Evolutionary conservation across 2,329 filamentous ascomycete species (phyloP).

Genomic region (Arthrinium phaeospermum): DNA sequence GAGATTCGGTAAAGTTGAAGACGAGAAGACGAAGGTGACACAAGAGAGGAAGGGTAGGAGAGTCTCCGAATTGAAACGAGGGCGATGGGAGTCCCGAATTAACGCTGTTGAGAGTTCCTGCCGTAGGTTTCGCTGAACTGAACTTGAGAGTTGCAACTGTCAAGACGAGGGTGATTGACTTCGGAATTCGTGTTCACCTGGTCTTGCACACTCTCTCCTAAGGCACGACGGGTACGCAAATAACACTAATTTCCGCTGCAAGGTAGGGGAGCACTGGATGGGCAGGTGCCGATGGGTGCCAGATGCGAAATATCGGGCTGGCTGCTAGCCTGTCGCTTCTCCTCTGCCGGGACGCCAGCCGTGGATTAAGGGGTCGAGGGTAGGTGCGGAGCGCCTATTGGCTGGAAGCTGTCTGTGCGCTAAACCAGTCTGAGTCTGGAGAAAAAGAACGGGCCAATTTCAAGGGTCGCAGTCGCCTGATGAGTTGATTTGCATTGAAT

Average conservation of each 20-base stretch:
- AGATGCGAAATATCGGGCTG: slow-evolving; percentile 17
- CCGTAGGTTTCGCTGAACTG: slow-evolving; percentile 10
- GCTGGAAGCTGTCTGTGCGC: slow-evolving; percentile 5
- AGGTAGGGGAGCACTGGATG: background rate
- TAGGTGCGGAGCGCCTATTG: background rate
- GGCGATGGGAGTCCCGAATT: slow-evolving; percentile 1
- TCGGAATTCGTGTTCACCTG: slow-evolving; percentile 14
- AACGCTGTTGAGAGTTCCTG: slow-evolving; percentile 15
- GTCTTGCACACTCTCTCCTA: slow-evolving; percentile 1
- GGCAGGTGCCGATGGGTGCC: slow-evolving; percentile 8
- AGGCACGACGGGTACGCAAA: background rate
- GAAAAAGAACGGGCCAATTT: slow-evolving; percentile 16
- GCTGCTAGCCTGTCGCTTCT: slow-evolving; percentile 16
- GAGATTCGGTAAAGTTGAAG: slow-evolving; percentile 28
- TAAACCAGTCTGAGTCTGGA: slow-evolving; percentile 26
- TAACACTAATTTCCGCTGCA: slow-evolving; percentile 20
- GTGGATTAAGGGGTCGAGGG: slow-evolving; percentile 18
- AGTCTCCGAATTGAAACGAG: background rate
- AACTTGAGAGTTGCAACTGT: slow-evolving; percentile 15
- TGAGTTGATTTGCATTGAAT: slow-evolving; percentile 15
- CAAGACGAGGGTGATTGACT: slow-evolving; percentile 14
- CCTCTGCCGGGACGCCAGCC: slow-evolving; percentile 18
- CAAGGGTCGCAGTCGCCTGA: slow-evolving; percentile 16
- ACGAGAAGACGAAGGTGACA: slow-evolving; percentile 22
- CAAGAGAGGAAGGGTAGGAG: background rate